Evolutionary conservation across 2,329 filamentous ascomycete genomes (phyloP).

Genomic region (Exophiala dermatitidis): DNA sequence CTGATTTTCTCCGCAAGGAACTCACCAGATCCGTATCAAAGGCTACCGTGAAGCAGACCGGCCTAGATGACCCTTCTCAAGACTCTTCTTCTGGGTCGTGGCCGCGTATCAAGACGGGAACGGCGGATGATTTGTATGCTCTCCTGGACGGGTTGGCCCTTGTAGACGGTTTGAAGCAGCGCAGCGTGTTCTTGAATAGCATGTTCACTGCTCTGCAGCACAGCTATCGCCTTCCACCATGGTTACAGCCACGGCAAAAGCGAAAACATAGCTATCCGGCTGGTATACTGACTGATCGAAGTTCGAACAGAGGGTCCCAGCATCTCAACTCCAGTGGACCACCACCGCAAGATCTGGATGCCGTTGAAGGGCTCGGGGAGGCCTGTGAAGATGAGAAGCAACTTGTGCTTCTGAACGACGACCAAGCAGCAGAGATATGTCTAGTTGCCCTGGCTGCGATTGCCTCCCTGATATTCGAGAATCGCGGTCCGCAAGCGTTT

Average conservation of each 20-base stretch:
- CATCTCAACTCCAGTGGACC: not conserved
- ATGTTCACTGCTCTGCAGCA: slow-evolving; percentile 18
- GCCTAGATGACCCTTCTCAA: not conserved
- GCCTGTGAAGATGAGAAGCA: not conserved
- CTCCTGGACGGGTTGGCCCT: slow-evolving; percentile 13
- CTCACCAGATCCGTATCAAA: not conserved
- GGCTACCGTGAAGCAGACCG: not conserved
- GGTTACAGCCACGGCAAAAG: slow-evolving; percentile 2
- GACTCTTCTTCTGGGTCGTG: not conserved
- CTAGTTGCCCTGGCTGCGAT: slow-evolving; percentile 14
- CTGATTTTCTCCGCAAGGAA: no score
- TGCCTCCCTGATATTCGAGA: slow-evolving; percentile 9
- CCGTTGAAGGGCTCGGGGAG: not conserved
- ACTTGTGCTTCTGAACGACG: slow-evolving; percentile 12
- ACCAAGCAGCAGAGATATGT: slow-evolving; percentile 13
- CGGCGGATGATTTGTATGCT: slow-evolving; percentile 8
- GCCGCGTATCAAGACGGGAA: slow-evolving; percentile 4
- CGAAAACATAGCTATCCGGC: slow-evolving; percentile 7
- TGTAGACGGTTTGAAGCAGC: slow-evolving; percentile 14
- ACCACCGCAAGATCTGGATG: not conserved
- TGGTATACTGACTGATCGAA: slow-evolving; percentile 4
- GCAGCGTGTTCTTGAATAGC: slow-evolving; percentile 11
- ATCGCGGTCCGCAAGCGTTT: not conserved
- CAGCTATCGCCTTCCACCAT: slow-evolving; percentile 11
- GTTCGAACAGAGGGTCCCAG: slow-evolving; percentile 1